These are phyloP conservation scores for Trifolium pratense DNA, from an alignment of 306 rosid species.

Conservation along the genomic window DNA sequence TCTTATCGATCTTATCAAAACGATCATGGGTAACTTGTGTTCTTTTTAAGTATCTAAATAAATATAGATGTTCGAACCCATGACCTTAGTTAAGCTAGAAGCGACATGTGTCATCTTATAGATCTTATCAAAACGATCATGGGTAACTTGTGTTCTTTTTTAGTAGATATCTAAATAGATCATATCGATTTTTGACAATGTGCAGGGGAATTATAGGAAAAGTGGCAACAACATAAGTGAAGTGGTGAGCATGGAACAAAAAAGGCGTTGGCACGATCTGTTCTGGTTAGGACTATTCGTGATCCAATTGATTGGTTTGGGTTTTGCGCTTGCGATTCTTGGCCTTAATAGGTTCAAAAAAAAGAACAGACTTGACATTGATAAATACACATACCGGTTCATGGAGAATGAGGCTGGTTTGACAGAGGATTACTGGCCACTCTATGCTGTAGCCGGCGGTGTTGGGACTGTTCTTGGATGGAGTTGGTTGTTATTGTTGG, in stretches of 20 bases:
- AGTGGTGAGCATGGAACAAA: constrained; percentile 57
- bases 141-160: neutral
- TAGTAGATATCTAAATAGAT: neutral
- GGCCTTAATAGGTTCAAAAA: constrained; percentile 87
- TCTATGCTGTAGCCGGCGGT: constrained; percentile 83
- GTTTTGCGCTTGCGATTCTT: constrained; percentile 63
- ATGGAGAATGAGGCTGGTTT: constrained; percentile 68
- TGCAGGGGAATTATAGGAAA: constrained; percentile 53
- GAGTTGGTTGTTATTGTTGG: constrained; percentile 79
- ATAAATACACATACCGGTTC: constrained; percentile 60
- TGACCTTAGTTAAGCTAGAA: too few relatives aligned
- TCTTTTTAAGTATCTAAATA: neutral
- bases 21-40: neutral
- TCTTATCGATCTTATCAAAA: too few relatives aligned
- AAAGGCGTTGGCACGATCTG: constrained; percentile 83
- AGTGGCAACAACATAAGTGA: constrained; percentile 52
- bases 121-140: too few relatives aligned
- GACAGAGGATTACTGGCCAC: constrained; percentile 89
- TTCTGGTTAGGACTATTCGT: constrained; percentile 82
- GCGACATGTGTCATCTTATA: too few relatives aligned
- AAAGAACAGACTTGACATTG: constrained; percentile 76
- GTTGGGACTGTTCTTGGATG: constrained; percentile 83
- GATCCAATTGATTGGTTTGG: constrained; percentile 73
- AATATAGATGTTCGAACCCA: too few relatives aligned
- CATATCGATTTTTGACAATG: constrained; percentile 39